phyloP scores from a whole-genome alignment of 1,139 yeast species.

The Candida glucosophila region DNA sequence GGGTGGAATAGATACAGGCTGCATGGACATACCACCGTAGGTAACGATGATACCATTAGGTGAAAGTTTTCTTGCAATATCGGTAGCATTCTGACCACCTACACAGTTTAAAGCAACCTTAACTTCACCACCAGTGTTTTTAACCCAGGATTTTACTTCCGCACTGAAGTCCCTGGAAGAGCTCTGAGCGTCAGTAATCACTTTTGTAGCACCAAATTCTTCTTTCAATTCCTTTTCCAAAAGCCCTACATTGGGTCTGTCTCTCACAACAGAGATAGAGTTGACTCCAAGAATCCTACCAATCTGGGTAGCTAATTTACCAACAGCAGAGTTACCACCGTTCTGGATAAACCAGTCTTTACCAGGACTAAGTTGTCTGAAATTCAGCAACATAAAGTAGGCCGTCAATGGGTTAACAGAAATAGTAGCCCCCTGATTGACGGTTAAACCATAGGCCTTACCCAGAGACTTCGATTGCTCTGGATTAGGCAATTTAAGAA shows the following conservation, averaged over 20 bases:
- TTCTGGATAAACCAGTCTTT: conserved; percentile 28
- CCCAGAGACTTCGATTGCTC: conserved; percentile 15
- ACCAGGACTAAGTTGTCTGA: conserved; percentile 17
- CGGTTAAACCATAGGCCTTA: conserved; percentile 8
- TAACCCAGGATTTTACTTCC: conserved; percentile 23
- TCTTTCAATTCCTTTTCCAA: conserved; percentile 13
- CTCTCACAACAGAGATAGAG: conserved; percentile 23
- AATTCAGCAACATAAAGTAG: conserved; percentile 20
- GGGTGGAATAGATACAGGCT: conserved; percentile 35
- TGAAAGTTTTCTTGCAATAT: conserved; percentile 15
- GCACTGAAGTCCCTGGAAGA: conserved; percentile 54
- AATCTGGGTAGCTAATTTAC: conserved; percentile 21
- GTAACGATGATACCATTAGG: conserved; percentile 16
- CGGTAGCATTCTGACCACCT: conserved; percentile 19
- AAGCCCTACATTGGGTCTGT: conserved; percentile 17
- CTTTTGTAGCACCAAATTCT: conserved; percentile 23
- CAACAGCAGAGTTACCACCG: conserved; percentile 28
- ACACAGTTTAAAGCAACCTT: conserved; percentile 25
- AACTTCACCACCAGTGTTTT: conserved; percentile 26
- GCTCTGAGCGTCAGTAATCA: conserved; percentile 38
- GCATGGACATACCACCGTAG: conserved; percentile 25
- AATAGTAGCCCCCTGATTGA: conserved; percentile 26
- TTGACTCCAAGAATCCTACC: conserved; percentile 17
- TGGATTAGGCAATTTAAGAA: conserved; percentile 40
- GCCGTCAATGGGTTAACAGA: conserved; percentile 29